Base-by-base conservation (phyloP, 345 rosid genomes). In the Sonneratia alba region DNA sequence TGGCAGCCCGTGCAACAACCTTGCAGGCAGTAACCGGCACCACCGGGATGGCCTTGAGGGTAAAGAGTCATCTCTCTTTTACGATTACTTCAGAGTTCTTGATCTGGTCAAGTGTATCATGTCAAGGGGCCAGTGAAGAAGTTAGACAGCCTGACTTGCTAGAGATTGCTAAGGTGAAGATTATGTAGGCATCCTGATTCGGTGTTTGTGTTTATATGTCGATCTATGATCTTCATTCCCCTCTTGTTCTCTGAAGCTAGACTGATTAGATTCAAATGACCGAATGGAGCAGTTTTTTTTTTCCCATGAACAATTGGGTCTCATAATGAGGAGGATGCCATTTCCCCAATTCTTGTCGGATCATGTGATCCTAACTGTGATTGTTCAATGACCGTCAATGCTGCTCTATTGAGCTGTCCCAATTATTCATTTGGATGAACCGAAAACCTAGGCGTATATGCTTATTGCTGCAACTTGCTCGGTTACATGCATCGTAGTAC, bases 1-100 rank as follows among this genome's bases (percentile, higher is more conserved):
- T 16, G 98, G 98, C 14, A 94, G 98, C 42, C 97, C 97, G 0
- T 94, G 98, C 67, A 94, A 94, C 73, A 94, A 94, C 75, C 89
- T 91, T 0, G 84, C 98, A 0, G 98, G 98, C 6, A 89, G 96
- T 81, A 94, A 94, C 65, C 72, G 98, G 68, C 80, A 82, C 45
- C 83, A 74, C 67, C 70, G 98, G 14, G 85, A 80, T 73, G 98
- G 98, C 34, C 93, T 94, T 4, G 98, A 84, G 74, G 98, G 98
- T 69, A 84, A 82, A 27, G 85, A 94, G 3, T 94, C 98, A 10
- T 70, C 91, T 0, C 88, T 94, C 59, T 94, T 94, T 79, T 94
- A 66, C 67, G 96, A 94, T 70, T 94, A 78, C 71, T 78, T 79
- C 49, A 75, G 98, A 7, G 87, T 94, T 72, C 78, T 91, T 10